Evolutionary conservation across 495 filamentous ascomycete species (phyloP).

Genomic region (Lasiosphaeria ovina): DNA sequence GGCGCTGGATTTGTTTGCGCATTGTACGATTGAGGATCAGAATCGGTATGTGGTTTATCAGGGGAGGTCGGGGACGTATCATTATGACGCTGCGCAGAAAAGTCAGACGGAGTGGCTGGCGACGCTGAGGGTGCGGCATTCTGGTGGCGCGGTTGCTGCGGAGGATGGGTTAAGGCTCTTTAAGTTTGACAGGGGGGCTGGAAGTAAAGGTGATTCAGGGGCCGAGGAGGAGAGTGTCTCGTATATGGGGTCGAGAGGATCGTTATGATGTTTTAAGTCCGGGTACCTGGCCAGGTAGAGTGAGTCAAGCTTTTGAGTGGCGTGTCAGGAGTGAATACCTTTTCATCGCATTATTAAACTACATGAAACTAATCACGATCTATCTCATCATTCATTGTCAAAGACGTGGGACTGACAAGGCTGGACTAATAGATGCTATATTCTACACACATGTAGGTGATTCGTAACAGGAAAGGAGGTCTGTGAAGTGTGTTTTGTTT

Average conservation of each 20-base stretch:
- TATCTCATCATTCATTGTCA: too few relatives aligned
- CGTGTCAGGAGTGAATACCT: too few relatives aligned
- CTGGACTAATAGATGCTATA: too few relatives aligned
- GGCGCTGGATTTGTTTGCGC: slow-evolving; percentile 9
- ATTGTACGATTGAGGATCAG: slow-evolving; percentile 16
- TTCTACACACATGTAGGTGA: too few relatives aligned
- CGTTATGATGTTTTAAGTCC: slow-evolving; percentile 13
- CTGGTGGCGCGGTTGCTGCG: background rate
- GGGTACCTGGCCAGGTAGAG: too few relatives aligned
- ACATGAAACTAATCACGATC: too few relatives aligned
- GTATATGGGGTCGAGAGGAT: background rate
- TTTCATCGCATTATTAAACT: too few relatives aligned
- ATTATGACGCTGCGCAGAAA: background rate
- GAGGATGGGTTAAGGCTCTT: background rate
- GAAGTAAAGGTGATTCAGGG: background rate
- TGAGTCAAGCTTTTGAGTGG: too few relatives aligned
- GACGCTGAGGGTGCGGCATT: slow-evolving; percentile 1
- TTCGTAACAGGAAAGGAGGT: too few relatives aligned
- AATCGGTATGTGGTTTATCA: slow-evolving; percentile 11
- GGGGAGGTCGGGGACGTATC: slow-evolving; percentile 7
- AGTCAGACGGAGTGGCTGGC: slow-evolving; percentile 9
- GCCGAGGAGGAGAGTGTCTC: slow-evolving; percentile 16
- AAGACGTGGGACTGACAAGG: too few relatives aligned
- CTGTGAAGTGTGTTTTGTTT: too few relatives aligned
- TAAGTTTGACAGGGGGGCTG: background rate